Percentiles rank a stretch among this genome's conserved stretches.
These are phyloP conservation scores for Castanea sativa DNA, from an alignment of 306 rosid species.

Conservation along the genomic window DNA sequence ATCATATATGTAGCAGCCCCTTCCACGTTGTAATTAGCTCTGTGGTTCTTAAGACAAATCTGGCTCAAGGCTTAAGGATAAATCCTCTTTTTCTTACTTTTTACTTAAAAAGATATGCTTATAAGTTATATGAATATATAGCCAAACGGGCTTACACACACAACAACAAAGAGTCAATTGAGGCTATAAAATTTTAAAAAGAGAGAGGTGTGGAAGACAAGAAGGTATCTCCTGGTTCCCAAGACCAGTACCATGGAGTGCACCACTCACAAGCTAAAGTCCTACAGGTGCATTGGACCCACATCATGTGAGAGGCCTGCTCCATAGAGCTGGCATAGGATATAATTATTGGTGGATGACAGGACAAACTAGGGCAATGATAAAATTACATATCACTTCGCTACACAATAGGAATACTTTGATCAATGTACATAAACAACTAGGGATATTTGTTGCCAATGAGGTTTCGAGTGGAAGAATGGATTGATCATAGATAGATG, in stretches of 20 bases:
- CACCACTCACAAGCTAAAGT: too few species aligned
- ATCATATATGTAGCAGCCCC: too few species aligned
- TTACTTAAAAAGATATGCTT: too few species aligned
- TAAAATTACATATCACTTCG: neutral
- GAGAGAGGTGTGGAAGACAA: too few species aligned
- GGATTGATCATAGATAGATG: neutral
- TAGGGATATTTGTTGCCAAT: neutral
- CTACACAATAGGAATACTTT: neutral
- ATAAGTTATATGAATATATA: too few species aligned
- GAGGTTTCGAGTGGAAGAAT: neutral
- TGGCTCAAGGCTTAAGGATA: neutral
- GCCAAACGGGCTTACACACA: neutral
- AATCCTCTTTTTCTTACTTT: neutral
- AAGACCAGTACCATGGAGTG: too few species aligned
- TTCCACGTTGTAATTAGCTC: neutral
- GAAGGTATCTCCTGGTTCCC: neutral
- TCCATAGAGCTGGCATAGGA: too few species aligned
- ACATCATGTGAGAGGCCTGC: too few species aligned
- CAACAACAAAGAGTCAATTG: neutral
- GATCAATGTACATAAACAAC: neutral
- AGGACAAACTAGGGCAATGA: neutral
- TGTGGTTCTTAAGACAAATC: neutral
- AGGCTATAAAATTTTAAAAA: neutral
- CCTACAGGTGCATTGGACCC: too few species aligned
- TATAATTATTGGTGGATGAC: neutral